Base-by-base conservation (phyloP, 2,329 filamentous ascomycete genomes). In the Pyrenophora tritici-repentis region DNA sequence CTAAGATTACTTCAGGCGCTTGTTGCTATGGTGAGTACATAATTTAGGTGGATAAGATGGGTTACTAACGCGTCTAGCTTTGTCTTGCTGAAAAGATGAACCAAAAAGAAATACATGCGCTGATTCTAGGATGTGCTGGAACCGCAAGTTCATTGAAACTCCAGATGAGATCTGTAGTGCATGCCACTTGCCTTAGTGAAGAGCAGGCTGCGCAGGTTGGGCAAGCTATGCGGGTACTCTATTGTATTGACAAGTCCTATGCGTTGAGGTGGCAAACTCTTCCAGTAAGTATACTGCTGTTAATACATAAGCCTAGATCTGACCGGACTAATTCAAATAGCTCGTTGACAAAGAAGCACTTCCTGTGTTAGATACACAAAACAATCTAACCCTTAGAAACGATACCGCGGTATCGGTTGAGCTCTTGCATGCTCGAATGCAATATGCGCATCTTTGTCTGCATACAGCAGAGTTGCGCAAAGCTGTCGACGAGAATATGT, bases 161-260 rank as follows among this genome's bases (percentile, higher is more conserved):
- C 3, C 31, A 44, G 17, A 8, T 36, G 3, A 10, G 16, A n/a
- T n/a, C 20, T 6, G 12, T 26, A 9, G 12, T 26, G 3, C 37
- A 10, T 18, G 18, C 4, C 7, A 17, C 10, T 14, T 46, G 43
- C 10, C 7, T 9, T 6, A 46, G 24, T 14, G 24, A 46, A 12
- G 24, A 46, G n/a, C 43, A 46, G 16, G 16, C 14, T 18, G 6
- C 8, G 9, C 34, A 39, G 9, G 16, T 13, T 33, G 6, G 14
- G 22, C 43, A 24, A 22, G 43, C 34, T 20, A 39, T 46, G 14
- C 22, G 43, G 35, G 0, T 32, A 9, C 35, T 46, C 2, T 46
- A 38, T 13, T 46, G 43, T 16, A 46, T 46, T 22, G 43, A 46
- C 14, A 46, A 46, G 43, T 38, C 34, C 22, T 39, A 46, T 24